Evolutionary conservation across 306 rosid species (phyloP).

Genomic region (Pterocarpus santalinus): DNA sequence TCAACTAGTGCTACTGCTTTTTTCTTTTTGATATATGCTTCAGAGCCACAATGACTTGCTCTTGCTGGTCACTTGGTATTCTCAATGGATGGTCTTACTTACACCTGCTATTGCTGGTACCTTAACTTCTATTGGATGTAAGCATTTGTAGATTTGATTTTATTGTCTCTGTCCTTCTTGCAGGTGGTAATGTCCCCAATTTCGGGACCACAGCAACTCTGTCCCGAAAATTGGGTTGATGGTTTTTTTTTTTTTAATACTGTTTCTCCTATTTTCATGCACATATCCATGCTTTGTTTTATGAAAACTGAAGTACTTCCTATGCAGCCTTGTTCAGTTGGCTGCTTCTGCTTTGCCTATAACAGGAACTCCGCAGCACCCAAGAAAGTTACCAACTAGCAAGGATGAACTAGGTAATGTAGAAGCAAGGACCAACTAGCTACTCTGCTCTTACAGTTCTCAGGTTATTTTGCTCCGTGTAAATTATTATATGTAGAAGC

Average conservation of each 20-base stretch:
- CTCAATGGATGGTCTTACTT: neutral
- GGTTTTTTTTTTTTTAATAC: neutral
- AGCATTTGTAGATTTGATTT: neutral
- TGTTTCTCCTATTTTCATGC: neutral
- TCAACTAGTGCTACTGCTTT: neutral
- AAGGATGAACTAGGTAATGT: constrained; percentile 82
- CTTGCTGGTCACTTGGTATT: neutral
- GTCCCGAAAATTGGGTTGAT: neutral
- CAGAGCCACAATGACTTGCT: neutral
- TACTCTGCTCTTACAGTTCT: neutral
- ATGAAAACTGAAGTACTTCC: constrained; percentile 37
- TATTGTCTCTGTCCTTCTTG: neutral
- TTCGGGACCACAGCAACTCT: neutral
- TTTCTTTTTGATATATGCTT: neutral
- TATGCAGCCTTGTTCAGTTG: constrained; percentile 85
- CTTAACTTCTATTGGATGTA: neutral
- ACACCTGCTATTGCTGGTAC: neutral
- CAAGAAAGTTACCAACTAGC: constrained; percentile 57
- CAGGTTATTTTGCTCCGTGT: constrained; percentile 20
- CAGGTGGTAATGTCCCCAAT: neutral
- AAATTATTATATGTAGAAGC: constrained; percentile 17
- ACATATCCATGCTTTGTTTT: neutral
- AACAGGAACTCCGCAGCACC: constrained; percentile 85
- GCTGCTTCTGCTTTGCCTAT: constrained; percentile 95
- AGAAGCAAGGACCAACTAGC: constrained; percentile 59